A percentile compares a stretch with the other conserved stretches of the same genome.
Evolutionary conservation across 164 flowering plant species (phyloP).

Genomic region (Cinnamomum chago): DNA sequence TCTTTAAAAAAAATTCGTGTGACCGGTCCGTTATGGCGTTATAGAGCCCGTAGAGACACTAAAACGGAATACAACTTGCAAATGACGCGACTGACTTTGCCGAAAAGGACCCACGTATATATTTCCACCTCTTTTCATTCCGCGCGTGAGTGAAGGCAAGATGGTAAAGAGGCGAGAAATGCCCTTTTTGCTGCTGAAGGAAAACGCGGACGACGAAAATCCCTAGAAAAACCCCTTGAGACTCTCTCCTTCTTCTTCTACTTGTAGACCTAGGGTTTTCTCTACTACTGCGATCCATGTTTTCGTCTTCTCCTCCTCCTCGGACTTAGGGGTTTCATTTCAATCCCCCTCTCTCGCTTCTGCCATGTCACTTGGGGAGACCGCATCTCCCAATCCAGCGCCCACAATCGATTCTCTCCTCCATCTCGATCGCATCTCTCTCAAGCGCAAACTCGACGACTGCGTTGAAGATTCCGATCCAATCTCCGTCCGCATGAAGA

Average conservation of each 20-base stretch:
- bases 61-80: no score
- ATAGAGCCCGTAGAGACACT: no score
- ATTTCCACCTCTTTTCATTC: no score
- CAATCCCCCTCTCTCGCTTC: neutral
- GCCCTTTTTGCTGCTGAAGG: neutral
- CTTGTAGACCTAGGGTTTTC: no score
- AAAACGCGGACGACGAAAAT: neutral
- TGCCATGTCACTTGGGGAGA: slow-evolving; percentile 9
- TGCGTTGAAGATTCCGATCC: neutral
- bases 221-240: neutral
- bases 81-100: no score
- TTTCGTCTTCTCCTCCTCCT: neutral
- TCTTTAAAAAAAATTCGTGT: no score
- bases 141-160: no score
- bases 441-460: slow-evolving; percentile 10
- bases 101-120: no score
- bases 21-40: no score
- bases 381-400: slow-evolving; percentile 2
- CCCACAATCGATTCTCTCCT: slow-evolving; percentile 1
- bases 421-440: slow-evolving; percentile 5
- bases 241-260: neutral
- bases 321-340: neutral
- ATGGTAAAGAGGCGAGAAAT: no score
- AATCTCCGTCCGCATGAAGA: slow-evolving; percentile 6
- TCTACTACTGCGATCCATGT: neutral